Percentiles rank a stretch among this genome's conserved stretches.
phyloP scores from a whole-genome alignment of 1,284 basidiomycete species.

The Moesziomyces antarcticus region DNA sequence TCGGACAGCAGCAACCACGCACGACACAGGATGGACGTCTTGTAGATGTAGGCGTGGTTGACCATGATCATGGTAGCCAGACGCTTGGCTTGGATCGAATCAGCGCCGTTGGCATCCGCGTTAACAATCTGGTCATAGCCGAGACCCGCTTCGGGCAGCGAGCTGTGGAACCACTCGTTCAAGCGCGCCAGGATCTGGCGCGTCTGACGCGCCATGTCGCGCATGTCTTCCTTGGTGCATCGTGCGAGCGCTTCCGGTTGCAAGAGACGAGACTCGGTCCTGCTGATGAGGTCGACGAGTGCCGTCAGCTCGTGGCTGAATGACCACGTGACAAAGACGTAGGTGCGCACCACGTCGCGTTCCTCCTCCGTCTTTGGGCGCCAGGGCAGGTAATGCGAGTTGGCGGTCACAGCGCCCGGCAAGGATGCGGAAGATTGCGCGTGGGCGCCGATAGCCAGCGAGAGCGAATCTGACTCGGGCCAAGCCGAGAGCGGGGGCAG shows the following conservation, averaged over 20 bases:
- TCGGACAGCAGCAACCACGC: conserved; percentile 30
- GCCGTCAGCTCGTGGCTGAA: conserved; percentile 16
- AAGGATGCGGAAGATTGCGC: background rate
- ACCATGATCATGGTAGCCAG: conserved; percentile 24
- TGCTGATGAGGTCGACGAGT: conserved; percentile 15
- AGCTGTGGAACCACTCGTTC: conserved; percentile 19
- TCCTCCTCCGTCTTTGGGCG: conserved; percentile 13
- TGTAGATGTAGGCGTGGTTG: conserved; percentile 28
- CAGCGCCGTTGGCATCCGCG: conserved; percentile 5
- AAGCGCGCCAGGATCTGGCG: conserved; percentile 19
- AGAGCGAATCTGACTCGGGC: conserved; percentile 13
- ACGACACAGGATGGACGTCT: conserved; percentile 27
- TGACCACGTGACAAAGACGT: background rate
- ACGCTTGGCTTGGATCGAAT: conserved; percentile 14
- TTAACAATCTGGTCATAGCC: conserved; percentile 16
- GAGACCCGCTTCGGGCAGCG: conserved; percentile 12
- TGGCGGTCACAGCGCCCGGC: background rate
- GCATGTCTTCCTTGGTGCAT: conserved; percentile 32
- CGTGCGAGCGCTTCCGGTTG: conserved; percentile 16
- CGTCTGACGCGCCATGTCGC: conserved; percentile 28
- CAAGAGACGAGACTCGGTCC: conserved; percentile 16
- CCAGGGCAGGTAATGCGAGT: conserved; percentile 4
- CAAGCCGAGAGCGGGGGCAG: conserved; percentile 20
- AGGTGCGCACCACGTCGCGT: conserved; percentile 15
- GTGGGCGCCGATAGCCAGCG: conserved; percentile 7